Conservation (phyloP, 306 rosid genomes). For the Glycyrrhiza uralensis region DNA sequence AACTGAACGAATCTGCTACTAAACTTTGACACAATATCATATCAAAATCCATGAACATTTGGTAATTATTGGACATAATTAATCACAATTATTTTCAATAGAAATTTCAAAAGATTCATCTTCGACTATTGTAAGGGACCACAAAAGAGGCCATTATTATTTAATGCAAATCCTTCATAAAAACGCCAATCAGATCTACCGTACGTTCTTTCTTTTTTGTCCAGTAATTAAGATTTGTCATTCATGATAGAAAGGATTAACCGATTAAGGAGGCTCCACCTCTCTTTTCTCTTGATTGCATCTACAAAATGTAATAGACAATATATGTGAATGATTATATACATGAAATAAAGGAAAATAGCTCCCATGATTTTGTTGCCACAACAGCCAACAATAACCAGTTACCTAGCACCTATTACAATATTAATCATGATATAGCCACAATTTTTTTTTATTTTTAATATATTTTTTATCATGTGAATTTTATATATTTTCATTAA, state of each 20-base stretch:
- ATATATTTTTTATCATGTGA: too few relatives aligned
- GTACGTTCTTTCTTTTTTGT: not conserved
- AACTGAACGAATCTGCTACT: too few relatives aligned
- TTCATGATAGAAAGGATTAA: not conserved
- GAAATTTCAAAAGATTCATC: not conserved
- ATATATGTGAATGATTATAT: conserved; percentile 5
- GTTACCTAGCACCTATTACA: not conserved
- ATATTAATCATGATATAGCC: not conserved
- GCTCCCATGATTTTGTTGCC: conserved; percentile 29
- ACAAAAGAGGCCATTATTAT: not conserved
- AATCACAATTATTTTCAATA: not conserved
- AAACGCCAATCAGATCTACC: not conserved
- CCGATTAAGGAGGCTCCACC: not conserved
- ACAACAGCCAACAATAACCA: conserved; percentile 34
- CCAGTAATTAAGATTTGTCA: not conserved
- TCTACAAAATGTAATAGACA: not conserved
- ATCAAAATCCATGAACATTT: too few relatives aligned
- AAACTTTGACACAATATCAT: too few relatives aligned
- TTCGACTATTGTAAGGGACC: not conserved
- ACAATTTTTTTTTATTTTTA: not conserved
- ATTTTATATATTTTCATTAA: too few relatives aligned
- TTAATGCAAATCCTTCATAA: not conserved
- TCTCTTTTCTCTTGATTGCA: not conserved
- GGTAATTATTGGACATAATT: not conserved
- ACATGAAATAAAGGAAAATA: conserved; percentile 1